phyloP scores from a whole-genome alignment of 179 eudicot genomes.

The Beta lomatogona region DNA sequence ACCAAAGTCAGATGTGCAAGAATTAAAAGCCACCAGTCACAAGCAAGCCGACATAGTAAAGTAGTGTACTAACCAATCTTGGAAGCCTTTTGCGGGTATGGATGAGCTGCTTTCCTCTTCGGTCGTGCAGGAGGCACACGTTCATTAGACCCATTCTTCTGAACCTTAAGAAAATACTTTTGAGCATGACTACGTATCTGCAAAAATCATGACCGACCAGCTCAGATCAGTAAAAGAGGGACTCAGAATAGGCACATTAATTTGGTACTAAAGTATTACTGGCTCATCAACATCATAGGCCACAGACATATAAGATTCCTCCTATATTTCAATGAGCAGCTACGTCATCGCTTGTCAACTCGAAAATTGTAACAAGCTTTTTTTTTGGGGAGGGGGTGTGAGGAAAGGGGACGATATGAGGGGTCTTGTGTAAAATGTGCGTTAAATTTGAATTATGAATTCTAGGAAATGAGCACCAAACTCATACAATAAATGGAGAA shows the following conservation, averaged over 20 bases:
- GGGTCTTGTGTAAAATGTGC: neutral
- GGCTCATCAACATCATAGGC: neutral
- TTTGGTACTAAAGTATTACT: neutral
- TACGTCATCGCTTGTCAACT: neutral
- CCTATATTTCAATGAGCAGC: neutral
- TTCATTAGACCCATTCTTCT: constrained; percentile 87
- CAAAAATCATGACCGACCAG: constrained; percentile 13
- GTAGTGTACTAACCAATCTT: constrained; percentile 55
- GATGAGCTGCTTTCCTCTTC: constrained; percentile 96
- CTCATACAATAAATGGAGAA: neutral
- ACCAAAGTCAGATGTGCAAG: constrained; percentile 20
- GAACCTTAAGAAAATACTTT: constrained; percentile 89
- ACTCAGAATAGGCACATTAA: neutral
- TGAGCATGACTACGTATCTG: constrained; percentile 96
- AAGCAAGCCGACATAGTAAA: neutral
- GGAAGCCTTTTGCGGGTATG: constrained; percentile 96
- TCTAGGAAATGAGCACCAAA: neutral
- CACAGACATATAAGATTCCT: neutral
- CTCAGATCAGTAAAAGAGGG: neutral
- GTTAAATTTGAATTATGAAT: neutral
- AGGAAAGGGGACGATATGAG: too few relatives aligned
- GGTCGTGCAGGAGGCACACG: constrained; percentile 98
- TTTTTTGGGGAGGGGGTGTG: neutral
- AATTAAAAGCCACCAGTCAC: neutral
- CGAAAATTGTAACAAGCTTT: neutral